A percentile compares a stretch with the other conserved stretches of the same genome.
phyloP scores from a whole-genome alignment of 495 filamentous ascomycete genomes.

The Pseudevernia furfuracea region DNA sequence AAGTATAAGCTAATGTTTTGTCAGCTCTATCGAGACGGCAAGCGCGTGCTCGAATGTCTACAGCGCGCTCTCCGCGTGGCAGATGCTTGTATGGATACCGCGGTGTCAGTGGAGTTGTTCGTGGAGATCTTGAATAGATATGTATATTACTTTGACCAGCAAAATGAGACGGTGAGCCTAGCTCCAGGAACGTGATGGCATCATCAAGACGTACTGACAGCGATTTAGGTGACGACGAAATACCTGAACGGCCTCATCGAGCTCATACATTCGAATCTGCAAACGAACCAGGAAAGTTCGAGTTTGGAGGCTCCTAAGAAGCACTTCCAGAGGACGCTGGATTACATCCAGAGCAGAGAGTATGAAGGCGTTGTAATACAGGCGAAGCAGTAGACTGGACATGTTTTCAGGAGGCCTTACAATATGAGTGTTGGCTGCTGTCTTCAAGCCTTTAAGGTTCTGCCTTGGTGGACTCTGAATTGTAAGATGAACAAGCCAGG shows the following conservation, averaged over 20 bases:
- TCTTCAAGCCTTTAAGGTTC: background rate
- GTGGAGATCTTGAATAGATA: slow-evolving; percentile 97
- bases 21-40: slow-evolving; percentile 92
- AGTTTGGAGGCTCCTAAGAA: slow-evolving; percentile 75
- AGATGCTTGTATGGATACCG: slow-evolving; percentile 99
- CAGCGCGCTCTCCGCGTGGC: slow-evolving; percentile 93
- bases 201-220: slow-evolving; percentile 21
- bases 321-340: slow-evolving; percentile 89
- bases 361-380: slow-evolving; percentile 85
- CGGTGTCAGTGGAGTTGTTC: slow-evolving; percentile 93
- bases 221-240: slow-evolving; percentile 76
- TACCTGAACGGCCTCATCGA: slow-evolving; percentile 98
- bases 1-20: slow-evolving; percentile 24
- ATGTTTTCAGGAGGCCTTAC: background rate
- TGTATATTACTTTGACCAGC: slow-evolving; percentile 98
- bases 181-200: background rate
- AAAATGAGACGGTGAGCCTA: slow-evolving; percentile 81
- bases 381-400: slow-evolving; percentile 43
- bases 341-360: slow-evolving; percentile 82
- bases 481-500: background rate
- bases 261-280: slow-evolving; percentile 91
- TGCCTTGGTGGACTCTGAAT: background rate
- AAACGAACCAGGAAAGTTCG: slow-evolving; percentile 72
- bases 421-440: background rate
- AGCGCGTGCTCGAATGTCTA: slow-evolving; percentile 90